These are phyloP conservation scores for Pelagomonas calceolata DNA, from an alignment of 108 stramenopile species.

Conservation along the genomic window DNA sequence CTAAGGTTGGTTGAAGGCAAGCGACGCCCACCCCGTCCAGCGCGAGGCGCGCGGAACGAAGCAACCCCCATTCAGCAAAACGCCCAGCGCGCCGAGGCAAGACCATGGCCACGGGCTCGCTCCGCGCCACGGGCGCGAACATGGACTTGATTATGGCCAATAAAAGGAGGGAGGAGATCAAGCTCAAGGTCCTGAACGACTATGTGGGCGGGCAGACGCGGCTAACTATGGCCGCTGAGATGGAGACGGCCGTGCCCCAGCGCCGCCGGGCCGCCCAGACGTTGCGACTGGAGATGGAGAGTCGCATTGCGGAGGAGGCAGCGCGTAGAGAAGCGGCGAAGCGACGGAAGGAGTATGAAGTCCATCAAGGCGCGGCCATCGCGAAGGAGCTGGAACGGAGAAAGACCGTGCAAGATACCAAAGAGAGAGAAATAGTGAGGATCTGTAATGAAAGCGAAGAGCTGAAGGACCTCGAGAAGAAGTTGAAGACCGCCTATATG, in stretches of 20 bases:
- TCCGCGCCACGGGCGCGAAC: too few relatives aligned
- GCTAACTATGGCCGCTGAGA: neutral
- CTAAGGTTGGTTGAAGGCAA: too few relatives aligned
- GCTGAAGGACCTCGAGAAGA: constrained; percentile 48
- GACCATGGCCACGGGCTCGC: too few relatives aligned
- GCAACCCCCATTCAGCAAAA: too few relatives aligned
- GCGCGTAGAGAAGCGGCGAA: too few relatives aligned
- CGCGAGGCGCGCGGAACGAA: too few relatives aligned
- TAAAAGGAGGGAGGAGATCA: neutral
- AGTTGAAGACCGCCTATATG: constrained; percentile 52
- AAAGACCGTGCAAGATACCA: constrained; percentile 37
- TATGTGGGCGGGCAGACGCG: neutral
- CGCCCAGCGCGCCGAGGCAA: too few relatives aligned
- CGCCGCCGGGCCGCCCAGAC: neutral
- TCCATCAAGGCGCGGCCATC: constrained; percentile 18
- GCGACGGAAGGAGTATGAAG: too few relatives aligned
- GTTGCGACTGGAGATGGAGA: neutral
- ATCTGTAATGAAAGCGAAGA: constrained; percentile 55
- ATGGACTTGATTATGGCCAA: neutral
- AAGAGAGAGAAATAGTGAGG: constrained; percentile 48
- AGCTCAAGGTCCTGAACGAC: neutral
- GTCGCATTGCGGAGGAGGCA: neutral
- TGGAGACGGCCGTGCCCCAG: neutral
- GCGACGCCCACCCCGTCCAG: too few relatives aligned
- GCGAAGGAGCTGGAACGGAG: constrained; percentile 36